Percentiles rank a stretch among this genome's conserved stretches.
Conservation (phyloP, 345 rosid species). For the Citrus unshiu region DNA sequence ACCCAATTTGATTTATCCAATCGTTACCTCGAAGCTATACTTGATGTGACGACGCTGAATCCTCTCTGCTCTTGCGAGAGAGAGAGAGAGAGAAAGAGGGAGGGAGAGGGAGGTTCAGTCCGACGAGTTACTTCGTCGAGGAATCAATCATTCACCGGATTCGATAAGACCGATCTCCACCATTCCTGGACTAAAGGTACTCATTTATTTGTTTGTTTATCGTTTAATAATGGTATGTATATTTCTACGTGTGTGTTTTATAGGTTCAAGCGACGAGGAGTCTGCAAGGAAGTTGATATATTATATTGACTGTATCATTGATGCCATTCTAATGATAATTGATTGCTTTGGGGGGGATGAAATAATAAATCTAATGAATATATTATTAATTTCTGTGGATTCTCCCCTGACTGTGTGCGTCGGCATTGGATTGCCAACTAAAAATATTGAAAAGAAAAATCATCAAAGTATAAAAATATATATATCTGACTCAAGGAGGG, state of each 20-base stretch:
- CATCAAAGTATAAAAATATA: neutral
- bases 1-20: neutral
- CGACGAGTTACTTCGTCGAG: slow-evolving; percentile 95
- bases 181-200: slow-evolving; percentile 78
- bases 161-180: slow-evolving; percentile 96
- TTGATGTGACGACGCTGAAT: slow-evolving; percentile 79
- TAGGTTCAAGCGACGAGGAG: slow-evolving; percentile 96
- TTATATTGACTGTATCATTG: too few species aligned
- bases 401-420: neutral
- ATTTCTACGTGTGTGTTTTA: neutral
- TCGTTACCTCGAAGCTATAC: slow-evolving; percentile 86
- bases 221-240: neutral
- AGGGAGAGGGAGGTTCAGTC: slow-evolving; percentile 92
- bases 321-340: too few species aligned
- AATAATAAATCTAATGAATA: neutral
- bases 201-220: neutral
- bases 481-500: neutral
- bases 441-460: neutral
- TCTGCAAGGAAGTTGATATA: slow-evolving; percentile 51
- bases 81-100: slow-evolving; percentile 74
- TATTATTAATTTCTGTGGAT: too few species aligned
- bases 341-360: too few species aligned
- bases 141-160: slow-evolving; percentile 76
- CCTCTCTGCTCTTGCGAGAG: slow-evolving; percentile 81
- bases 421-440: neutral